These are phyloP conservation scores for Lecanosticta acicola DNA, from an alignment of 2,329 filamentous ascomycete species.

Conservation along the genomic window DNA sequence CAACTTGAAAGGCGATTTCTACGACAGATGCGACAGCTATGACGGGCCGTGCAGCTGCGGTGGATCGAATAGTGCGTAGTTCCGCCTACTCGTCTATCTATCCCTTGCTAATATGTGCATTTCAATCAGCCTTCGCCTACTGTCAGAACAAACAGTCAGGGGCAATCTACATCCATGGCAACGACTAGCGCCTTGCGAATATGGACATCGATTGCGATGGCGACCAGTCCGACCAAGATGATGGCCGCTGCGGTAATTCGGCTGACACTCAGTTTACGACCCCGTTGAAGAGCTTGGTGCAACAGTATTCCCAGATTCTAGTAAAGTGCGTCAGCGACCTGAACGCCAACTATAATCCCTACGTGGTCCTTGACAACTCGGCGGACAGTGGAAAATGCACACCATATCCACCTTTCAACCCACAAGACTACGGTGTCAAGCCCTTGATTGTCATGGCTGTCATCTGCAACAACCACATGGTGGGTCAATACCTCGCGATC, in stretches of 20 bases:
- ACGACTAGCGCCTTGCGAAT: conserved; percentile 41
- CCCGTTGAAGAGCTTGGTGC: conserved; percentile 29
- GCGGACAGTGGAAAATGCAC: conserved; percentile 25
- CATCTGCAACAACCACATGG: conserved; percentile 46
- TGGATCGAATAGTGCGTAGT: conserved; percentile 3
- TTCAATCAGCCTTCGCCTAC: conserved; percentile 7
- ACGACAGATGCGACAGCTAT: background rate
- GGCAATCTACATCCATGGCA: conserved; percentile 46
- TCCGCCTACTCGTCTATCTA: background rate
- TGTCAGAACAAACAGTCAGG: conserved; percentile 7
- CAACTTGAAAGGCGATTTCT: conserved; percentile 6
- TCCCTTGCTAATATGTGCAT: background rate
- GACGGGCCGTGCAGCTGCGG: background rate
- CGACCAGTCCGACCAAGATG: conserved; percentile 32
- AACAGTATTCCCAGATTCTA: conserved; percentile 7
- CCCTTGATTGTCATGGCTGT: conserved; percentile 53
- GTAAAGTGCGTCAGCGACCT: conserved; percentile 39
- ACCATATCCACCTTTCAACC: conserved; percentile 10
- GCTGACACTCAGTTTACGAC: conserved; percentile 32
- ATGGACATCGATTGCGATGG: conserved; percentile 59
- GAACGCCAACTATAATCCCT: conserved; percentile 49
- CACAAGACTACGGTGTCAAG: conserved; percentile 38
- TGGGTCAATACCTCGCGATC: too few relatives aligned
- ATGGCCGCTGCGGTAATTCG: conserved; percentile 39
- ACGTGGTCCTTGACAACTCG: conserved; percentile 51